Percentiles rank a stretch among this genome's conserved stretches.
phyloP scores from a whole-genome alignment of 208 protist species.

The Crithidia thermophila region DNA sequence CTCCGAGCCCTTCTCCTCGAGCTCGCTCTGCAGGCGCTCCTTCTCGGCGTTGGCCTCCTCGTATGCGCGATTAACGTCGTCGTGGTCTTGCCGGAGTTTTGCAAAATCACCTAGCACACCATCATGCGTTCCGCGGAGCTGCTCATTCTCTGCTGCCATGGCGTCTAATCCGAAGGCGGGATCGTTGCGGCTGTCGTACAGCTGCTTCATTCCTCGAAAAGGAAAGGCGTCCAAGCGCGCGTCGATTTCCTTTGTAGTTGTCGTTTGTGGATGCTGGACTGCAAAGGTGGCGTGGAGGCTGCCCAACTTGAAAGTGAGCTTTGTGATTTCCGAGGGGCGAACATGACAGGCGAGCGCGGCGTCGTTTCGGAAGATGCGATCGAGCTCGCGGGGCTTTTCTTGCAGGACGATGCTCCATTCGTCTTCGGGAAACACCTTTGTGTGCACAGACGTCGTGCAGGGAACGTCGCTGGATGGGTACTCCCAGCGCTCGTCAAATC shows the following conservation, averaged over 20 bases:
- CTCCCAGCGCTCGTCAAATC: constrained; percentile 28
- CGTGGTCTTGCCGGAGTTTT: not conserved
- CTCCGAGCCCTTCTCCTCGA: constrained; percentile 16
- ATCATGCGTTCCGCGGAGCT: not conserved
- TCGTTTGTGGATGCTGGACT: constrained; percentile 12
- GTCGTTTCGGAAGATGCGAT: constrained; percentile 29
- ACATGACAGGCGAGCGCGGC: constrained; percentile 39
- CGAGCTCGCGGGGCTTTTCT: constrained; percentile 24
- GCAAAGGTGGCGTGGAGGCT: constrained; percentile 35
- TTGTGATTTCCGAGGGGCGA: constrained; percentile 13
- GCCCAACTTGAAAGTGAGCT: constrained; percentile 30
- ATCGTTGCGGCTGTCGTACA: constrained; percentile 27
- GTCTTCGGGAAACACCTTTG: constrained; percentile 29
- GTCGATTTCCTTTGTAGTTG: constrained; percentile 23
- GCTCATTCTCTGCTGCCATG: constrained; percentile 16
- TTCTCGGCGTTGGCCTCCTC: constrained; percentile 35
- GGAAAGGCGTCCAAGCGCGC: constrained; percentile 16
- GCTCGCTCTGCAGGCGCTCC: constrained; percentile 27
- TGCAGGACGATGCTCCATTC: constrained; percentile 37
- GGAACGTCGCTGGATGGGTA: not conserved
- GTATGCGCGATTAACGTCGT: not conserved
- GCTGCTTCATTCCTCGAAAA: constrained; percentile 22
- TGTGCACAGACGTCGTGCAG: constrained; percentile 14
- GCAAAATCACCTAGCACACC: not conserved
- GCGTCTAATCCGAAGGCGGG: constrained; percentile 33